Conservation (phyloP, 1,139 yeast genomes). For the Debaryomycetaceae sp. region DNA sequence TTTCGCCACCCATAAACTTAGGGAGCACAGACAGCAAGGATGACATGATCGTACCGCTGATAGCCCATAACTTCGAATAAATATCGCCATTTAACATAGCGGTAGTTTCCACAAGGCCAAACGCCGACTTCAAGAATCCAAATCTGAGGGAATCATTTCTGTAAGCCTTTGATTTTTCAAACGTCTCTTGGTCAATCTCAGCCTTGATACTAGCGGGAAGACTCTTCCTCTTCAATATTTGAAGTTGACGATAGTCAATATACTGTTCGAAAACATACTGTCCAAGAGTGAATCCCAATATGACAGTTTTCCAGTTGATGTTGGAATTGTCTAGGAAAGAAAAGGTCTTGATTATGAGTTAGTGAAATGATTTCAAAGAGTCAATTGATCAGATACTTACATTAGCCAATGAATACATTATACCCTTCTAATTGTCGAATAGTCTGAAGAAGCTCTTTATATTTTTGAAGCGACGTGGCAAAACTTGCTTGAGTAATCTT, state of each 20-base stretch:
- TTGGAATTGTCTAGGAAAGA: conserved; percentile 40
- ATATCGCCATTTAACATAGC: conserved; percentile 57
- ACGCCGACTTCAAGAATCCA: conserved; percentile 53
- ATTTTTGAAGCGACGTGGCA: not conserved
- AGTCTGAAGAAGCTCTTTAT: too few species aligned
- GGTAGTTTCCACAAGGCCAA: conserved; percentile 54
- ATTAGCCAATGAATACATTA: conserved; percentile 6
- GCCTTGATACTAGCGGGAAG: conserved; percentile 64
- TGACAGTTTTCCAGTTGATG: conserved; percentile 76
- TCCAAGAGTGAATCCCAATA: conserved; percentile 71
- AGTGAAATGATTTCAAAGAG: not conserved
- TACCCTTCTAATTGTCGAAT: not conserved
- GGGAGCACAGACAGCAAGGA: conserved; percentile 35
- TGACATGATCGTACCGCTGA: conserved; percentile 42
- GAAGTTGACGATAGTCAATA: conserved; percentile 73
- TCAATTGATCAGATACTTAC: conserved; percentile 1
- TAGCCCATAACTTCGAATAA: conserved; percentile 66
- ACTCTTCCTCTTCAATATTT: conserved; percentile 50
- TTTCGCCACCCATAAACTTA: conserved; percentile 47
- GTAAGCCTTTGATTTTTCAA: conserved; percentile 74
- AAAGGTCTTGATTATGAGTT: conserved; percentile 3
- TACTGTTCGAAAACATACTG: conserved; percentile 74
- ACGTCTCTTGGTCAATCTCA: conserved; percentile 69
- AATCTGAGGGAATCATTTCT: conserved; percentile 79
- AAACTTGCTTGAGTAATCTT: not conserved